Conservation (phyloP, 1,284 basidiomycete species). For the Cryptococcus sp. region DNA sequence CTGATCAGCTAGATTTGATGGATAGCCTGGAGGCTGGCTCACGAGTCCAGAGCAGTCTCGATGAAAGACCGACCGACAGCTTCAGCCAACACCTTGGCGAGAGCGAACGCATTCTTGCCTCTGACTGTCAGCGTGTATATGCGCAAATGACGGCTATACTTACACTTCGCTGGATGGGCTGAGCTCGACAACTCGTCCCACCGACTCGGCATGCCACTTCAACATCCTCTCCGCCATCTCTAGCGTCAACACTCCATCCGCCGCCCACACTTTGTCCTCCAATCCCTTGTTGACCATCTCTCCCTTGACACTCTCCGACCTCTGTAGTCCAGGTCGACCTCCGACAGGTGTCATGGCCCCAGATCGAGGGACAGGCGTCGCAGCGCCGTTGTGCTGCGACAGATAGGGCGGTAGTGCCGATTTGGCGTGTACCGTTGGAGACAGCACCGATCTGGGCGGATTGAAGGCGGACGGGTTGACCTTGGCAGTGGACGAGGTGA, state of each 20-base stretch:
- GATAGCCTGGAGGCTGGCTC: slow-evolving; percentile 33
- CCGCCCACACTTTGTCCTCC: slow-evolving; percentile 67
- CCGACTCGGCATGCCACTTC: slow-evolving; percentile 92
- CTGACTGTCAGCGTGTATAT: slow-evolving; percentile 47
- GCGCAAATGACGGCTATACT: slow-evolving; percentile 37
- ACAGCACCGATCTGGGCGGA: neutral
- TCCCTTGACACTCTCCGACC: slow-evolving; percentile 16
- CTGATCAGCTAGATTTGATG: slow-evolving; percentile 1
- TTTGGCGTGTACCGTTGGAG: slow-evolving; percentile 2
- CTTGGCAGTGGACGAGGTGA: slow-evolving; percentile 25
- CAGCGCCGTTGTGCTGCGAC: slow-evolving; percentile 2
- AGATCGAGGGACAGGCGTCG: slow-evolving; percentile 7
- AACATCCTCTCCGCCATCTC: slow-evolving; percentile 80
- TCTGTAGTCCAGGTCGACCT: slow-evolving; percentile 9
- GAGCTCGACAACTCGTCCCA: slow-evolving; percentile 85
- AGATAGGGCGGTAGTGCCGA: slow-evolving; percentile 6
- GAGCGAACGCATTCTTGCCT: slow-evolving; percentile 79
- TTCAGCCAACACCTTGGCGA: slow-evolving; percentile 84
- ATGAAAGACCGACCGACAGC: slow-evolving; percentile 80
- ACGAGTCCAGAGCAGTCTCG: slow-evolving; percentile 89
- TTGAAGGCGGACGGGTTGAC: slow-evolving; percentile 3
- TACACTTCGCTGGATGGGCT: slow-evolving; percentile 74
- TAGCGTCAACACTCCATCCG: slow-evolving; percentile 72
- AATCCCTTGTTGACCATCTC: slow-evolving; percentile 20
- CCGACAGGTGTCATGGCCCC: slow-evolving; percentile 4